Evolutionary conservation across 2,329 filamentous ascomycete species (phyloP).

Genomic region (Ophidiomyces ophidiicola): DNA sequence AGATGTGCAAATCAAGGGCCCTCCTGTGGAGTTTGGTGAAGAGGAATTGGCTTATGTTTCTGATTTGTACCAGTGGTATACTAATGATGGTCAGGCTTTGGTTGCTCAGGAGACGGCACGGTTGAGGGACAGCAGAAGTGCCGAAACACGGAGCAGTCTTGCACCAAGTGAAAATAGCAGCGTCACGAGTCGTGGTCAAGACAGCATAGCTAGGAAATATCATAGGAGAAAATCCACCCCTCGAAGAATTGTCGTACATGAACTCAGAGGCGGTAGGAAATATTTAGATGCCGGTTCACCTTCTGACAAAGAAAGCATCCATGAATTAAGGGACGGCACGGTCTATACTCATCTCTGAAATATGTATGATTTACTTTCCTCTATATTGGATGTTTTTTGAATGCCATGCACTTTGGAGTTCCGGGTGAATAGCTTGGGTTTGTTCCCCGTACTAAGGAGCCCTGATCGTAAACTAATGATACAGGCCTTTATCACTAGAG

Average conservation of each 20-base stretch:
- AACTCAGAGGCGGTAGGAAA: slow-evolving; percentile 31
- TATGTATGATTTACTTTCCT: too few relatives aligned
- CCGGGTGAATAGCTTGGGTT: too few relatives aligned
- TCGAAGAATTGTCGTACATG: slow-evolving; percentile 32
- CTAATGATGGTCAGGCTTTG: slow-evolving; percentile 25
- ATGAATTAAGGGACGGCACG: slow-evolving; percentile 33
- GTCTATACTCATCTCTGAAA: slow-evolving; percentile 28
- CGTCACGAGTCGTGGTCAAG: slow-evolving; percentile 2
- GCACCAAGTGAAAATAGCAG: slow-evolving; percentile 20
- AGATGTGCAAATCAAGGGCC: slow-evolving; percentile 25
- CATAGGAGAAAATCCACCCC: slow-evolving; percentile 17
- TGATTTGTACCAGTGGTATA: slow-evolving; percentile 33
- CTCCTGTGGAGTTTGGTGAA: slow-evolving; percentile 30
- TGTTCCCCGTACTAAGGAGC: too few relatives aligned
- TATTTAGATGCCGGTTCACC: slow-evolving; percentile 33
- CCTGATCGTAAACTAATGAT: too few relatives aligned
- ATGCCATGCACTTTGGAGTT: too few relatives aligned
- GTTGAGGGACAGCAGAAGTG: slow-evolving; percentile 21
- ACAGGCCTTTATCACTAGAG: too few relatives aligned
- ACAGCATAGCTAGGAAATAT: slow-evolving; percentile 13
- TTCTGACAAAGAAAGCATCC: slow-evolving; percentile 28
- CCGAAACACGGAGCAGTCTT: slow-evolving; percentile 22
- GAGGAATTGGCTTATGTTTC: slow-evolving; percentile 29
- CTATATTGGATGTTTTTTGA: too few relatives aligned
- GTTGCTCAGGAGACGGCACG: slow-evolving; percentile 20